Base-by-base conservation (phyloP, 1,139 yeast genomes). In the Pichia sp. region DNA sequence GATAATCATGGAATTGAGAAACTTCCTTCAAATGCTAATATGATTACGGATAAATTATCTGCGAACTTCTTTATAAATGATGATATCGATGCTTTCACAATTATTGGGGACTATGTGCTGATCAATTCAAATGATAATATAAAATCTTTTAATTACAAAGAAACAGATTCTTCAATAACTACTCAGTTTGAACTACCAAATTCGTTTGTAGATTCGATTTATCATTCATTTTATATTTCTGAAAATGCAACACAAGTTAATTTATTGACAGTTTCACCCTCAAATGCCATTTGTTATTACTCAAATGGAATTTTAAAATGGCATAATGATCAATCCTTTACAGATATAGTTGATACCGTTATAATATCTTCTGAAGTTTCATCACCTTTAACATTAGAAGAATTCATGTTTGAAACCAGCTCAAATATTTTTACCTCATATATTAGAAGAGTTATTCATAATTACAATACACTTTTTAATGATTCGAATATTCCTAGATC, bases 271-370 rank as follows among this genome's bases (percentile, higher is more conserved):
- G 51, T 60, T 2, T 33, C 55, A 11, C 38, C 49, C 4, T 53
- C 58, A 9, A 35, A 52, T 26, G 52, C 59, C 3, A 28, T 66
- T 1, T 42, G 49, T 11, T 60, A 53, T 39, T 54, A 54, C 29
- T 53, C 57, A 4, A 54, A 70, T 48, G 67, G 66, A 2, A 53
- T 53, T 7, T 26, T 62, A 1, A n/a, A 52, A 7, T 79, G 83
- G 83, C 42, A 54, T 2, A 69, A 73, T 46, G 81, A 78, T 55
- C 79, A 74, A 56, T 72, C 79, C 0, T 52, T 75, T 8, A 65
- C 74, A 6, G 58, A 68, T 31, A 64, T 73, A 4, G 61, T 62
- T 5, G 72, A 72, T 18, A 68, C 69, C 34, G 61, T 70, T 2
- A 63, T 76, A 39, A 57, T 76, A 25, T 75, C 74, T 43, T 58